Evolutionary conservation across 129 eudicot genomes (phyloP), one percentile per base, ranked within the genome.

Genomic region (Deinandra increscens): DNA sequence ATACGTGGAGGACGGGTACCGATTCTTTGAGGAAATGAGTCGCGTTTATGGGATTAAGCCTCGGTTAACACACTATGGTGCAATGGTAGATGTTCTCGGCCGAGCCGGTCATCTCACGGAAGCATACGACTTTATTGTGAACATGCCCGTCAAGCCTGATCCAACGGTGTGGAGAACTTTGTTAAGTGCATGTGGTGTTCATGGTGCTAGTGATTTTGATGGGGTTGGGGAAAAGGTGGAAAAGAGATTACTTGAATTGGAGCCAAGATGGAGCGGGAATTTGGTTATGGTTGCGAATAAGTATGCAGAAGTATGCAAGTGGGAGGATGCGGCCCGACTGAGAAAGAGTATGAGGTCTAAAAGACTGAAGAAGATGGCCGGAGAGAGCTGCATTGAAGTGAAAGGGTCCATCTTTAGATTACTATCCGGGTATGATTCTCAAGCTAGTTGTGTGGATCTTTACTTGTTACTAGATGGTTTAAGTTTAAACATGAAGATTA

Each of bases 51-150:
- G 76, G 68, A 86, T 89, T 70, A 84, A 75, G 69, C 96, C 93
- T 64, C 56, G 38, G 77, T 72, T 89, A 61, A 66, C 48, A 44
- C 94, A 89, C 67, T 89, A 74, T 68, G 94, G 96, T 75, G 94
- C 88, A 4, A 84, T 89, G 96, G 96, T 84, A 4, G 94, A 89
- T 80, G 82, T 84, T 41, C 62, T 86, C 22, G 84, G 90, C 10
- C 93, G 96, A 36, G 83, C 83, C 37, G 87, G 88, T 42, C 81
- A 31, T 65, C 80, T 84, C 22, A 48, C 74, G 45, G 88, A 89
- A 79, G 96, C 94, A 3, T 86, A 80, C 37, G 51, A 58, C 66
- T 86, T 89, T 59, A 73, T 89, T 43, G 26, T 64, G 29, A 69
- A 66, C 53, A 86, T 86, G 96, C 86, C 83, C 20, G 36, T 84